phyloP scores from a whole-genome alignment of 2,329 filamentous ascomycete species.

The Neospermospora avenae region DNA sequence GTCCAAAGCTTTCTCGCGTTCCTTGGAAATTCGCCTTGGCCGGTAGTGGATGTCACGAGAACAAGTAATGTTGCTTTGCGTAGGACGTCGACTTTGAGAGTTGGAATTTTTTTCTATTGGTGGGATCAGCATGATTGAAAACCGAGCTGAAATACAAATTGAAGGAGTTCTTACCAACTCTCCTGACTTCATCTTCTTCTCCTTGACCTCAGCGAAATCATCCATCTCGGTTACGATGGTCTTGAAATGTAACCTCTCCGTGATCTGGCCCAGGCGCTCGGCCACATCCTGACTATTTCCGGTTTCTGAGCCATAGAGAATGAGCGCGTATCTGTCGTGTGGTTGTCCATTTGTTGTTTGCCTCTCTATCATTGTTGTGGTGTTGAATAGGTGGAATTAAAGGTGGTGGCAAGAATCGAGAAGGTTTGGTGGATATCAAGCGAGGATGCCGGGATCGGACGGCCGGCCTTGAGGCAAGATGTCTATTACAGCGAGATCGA shows the following conservation, averaged over 20 bases:
- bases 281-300: constrained; percentile 92
- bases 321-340: constrained; percentile 52
- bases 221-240: constrained; percentile 77
- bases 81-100: constrained; percentile 42
- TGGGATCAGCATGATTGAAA: constrained; percentile 35
- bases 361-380: neutral
- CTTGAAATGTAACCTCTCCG: constrained; percentile 74
- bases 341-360: constrained; percentile 20
- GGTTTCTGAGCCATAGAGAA: constrained; percentile 93
- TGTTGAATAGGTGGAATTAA: too few species aligned
- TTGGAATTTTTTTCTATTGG: neutral
- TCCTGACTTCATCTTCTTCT: constrained; percentile 41
- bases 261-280: constrained; percentile 72
- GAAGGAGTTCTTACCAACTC: constrained; percentile 59
- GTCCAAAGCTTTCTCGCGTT: constrained; percentile 86
- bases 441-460: constrained; percentile 4
- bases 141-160: neutral
- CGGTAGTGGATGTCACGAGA: constrained; percentile 86
- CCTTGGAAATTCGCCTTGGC: constrained; percentile 86
- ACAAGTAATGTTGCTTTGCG: constrained; percentile 57
- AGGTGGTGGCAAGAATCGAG: neutral
- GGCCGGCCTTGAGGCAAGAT: too few species aligned
- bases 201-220: constrained; percentile 13
- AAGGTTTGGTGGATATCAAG: neutral
- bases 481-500: too few species aligned